Conservation (phyloP, 2,329 filamentous ascomycete species). For the Ophiostoma novo-ulmi region DNA sequence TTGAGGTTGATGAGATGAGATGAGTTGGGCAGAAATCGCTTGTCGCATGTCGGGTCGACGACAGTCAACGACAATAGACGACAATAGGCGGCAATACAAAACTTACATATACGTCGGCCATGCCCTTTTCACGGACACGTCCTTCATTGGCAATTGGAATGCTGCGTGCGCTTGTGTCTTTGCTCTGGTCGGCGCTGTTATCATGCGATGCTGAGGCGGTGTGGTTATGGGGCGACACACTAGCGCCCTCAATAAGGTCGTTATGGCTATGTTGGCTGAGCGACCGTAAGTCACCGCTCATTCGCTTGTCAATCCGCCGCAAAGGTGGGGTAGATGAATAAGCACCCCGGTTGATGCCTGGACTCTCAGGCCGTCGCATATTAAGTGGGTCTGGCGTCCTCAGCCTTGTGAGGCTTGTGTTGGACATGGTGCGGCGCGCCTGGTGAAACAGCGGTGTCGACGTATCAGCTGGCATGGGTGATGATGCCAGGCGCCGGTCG, state of each 20-base stretch:
- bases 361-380: slow-evolving; percentile 60
- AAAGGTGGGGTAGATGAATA: slow-evolving; percentile 60
- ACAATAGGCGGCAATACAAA: background rate
- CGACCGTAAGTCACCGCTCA: slow-evolving; percentile 72
- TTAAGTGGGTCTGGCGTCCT: slow-evolving; percentile 50
- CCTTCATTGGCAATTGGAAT: slow-evolving; percentile 81
- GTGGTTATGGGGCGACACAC: slow-evolving; percentile 23
- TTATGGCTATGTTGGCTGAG: slow-evolving; percentile 49
- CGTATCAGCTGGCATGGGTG: slow-evolving; percentile 16
- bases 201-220: slow-evolving; percentile 28
- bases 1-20: background rate
- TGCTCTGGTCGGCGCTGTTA: slow-evolving; percentile 22
- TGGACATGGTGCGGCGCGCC: slow-evolving; percentile 44
- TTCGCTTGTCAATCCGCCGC: slow-evolving; percentile 60
- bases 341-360: slow-evolving; percentile 46
- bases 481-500: slow-evolving; percentile 20
- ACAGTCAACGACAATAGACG: too few relatives aligned
- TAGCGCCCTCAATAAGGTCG: slow-evolving; percentile 21
- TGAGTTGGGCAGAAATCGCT: background rate
- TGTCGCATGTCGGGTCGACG: background rate
- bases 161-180: slow-evolving; percentile 27
- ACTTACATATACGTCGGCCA: slow-evolving; percentile 94
- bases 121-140: slow-evolving; percentile 75
- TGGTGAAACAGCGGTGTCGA: slow-evolving; percentile 1
- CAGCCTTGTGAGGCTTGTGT: slow-evolving; percentile 48